These are phyloP conservation scores for Sporothrix variecibatus DNA, from an alignment of 2,329 filamentous ascomycete genomes.

Conservation along the genomic window DNA sequence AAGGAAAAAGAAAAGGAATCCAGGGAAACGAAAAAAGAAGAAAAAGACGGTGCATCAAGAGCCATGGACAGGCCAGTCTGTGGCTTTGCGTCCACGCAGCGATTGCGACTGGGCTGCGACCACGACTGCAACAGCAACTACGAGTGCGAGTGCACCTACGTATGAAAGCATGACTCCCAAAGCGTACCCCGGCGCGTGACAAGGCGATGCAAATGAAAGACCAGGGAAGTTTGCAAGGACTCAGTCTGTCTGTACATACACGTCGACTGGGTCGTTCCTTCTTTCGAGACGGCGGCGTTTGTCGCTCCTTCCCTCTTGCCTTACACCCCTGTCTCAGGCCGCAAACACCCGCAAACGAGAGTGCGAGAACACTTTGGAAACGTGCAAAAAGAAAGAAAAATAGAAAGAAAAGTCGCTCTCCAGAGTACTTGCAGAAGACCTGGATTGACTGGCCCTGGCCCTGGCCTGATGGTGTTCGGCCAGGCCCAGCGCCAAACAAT, in stretches of 20 bases:
- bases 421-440: background rate
- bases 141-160: background rate
- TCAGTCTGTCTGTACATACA: background rate
- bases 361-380: background rate
- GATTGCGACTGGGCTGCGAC: background rate
- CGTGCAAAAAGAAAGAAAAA: background rate
- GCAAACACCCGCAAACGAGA: background rate
- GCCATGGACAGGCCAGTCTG: background rate
- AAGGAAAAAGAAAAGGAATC: background rate
- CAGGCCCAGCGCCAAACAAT: slow-evolving; percentile 28
- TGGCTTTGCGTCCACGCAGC: slow-evolving; percentile 1
- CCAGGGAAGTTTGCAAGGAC: background rate
- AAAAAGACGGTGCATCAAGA: background rate
- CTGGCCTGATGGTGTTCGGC: slow-evolving; percentile 20
- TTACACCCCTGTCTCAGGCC: slow-evolving; percentile 18
- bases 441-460: background rate
- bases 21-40: background rate
- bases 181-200: slow-evolving; percentile 9
- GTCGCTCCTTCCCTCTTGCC: background rate
- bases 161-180: slow-evolving; percentile 7
- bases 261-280: background rate
- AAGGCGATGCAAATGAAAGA: background rate
- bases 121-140: background rate
- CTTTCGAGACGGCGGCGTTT: background rate
- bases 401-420: background rate